phyloP scores from a whole-genome alignment of 495 filamentous ascomycete genomes.

The Staphylotrichum tortipilum region DNA sequence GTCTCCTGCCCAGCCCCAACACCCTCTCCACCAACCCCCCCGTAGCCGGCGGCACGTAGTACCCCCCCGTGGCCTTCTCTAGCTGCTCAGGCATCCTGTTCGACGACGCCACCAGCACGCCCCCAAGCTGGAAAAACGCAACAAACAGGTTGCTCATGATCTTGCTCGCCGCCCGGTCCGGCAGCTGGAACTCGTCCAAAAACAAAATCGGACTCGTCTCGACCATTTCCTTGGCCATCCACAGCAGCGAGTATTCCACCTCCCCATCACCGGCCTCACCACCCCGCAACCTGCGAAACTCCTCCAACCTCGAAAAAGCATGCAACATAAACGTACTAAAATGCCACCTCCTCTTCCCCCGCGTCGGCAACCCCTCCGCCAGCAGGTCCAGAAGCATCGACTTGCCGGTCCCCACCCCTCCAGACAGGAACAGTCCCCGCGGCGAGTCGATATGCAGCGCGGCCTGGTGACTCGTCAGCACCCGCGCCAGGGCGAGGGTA shows the following conservation, averaged over 20 bases:
- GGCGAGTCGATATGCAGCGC: constrained; percentile 55
- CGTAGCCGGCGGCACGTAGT: constrained; percentile 43
- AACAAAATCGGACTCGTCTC: constrained; percentile 61
- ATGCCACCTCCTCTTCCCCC: constrained; percentile 60
- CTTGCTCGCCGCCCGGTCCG: constrained; percentile 58
- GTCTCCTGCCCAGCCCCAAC: constrained; percentile 25
- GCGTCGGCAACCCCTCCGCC: constrained; percentile 56
- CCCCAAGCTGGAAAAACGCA: constrained; percentile 64
- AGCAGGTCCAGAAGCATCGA: constrained; percentile 64
- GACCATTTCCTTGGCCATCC: constrained; percentile 58
- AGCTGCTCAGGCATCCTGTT: constrained; percentile 70
- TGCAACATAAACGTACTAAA: constrained; percentile 73
- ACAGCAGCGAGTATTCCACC: constrained; percentile 54
- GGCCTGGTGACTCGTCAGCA: constrained; percentile 53
- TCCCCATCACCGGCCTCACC: constrained; percentile 23
- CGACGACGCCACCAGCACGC: constrained; percentile 61
- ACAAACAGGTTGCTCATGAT: constrained; percentile 62
- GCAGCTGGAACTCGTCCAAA: constrained; percentile 66
- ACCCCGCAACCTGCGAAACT: constrained; percentile 41
- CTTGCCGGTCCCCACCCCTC: constrained; percentile 65
- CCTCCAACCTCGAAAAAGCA: constrained; percentile 53
- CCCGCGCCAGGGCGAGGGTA: constrained; percentile 49
- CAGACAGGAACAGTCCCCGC: constrained; percentile 56
- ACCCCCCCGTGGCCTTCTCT: constrained; percentile 55
- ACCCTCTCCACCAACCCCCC: constrained; percentile 42